Evolutionary conservation across 2,329 filamentous ascomycete genomes (phyloP), one percentile per base, ranked within the genome.

Genomic region (Fusarium goolgardi): DNA sequence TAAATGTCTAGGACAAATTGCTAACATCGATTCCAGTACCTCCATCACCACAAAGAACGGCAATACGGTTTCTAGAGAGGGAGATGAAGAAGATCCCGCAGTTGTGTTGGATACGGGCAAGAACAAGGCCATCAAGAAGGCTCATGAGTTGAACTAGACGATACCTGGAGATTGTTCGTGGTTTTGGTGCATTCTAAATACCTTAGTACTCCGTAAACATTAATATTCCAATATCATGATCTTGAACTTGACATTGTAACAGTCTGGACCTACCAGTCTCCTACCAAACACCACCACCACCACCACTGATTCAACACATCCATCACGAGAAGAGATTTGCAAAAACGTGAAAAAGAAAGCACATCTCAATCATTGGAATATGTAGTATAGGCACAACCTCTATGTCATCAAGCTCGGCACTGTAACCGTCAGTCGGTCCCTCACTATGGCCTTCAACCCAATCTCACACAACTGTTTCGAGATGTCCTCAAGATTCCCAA

Each of bases 71-170:
- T 75, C 77, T 0, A 78, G 81, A 2, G 73, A 82, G 15, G 81
- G 81, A 6, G 66, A 78, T 9, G 57, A 75, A 0, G 76, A 81
- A 11, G 81, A 83, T 12, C 81, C 81, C 3, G 81, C 81, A 0
- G 80, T 83, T 6, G 74, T 83, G 5, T 46, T 83, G 4, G 80
- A 82, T 39, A 75, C 80, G 0, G 79, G 80, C 4, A 81, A 80
- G 63, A 80, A 78, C 2, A 81, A 81, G 65, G 81, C 78, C 1
- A 75, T 82, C 50, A 82, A 82, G 73, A 62, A 75, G 21, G 75
- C 63, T 7, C 81, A 82, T 35, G 81, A 82, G 67, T 53, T 82
- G 44, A 79, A 81, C 27, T 63, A 67, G 59, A 39, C 8, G 40
- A 51, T 40, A 44, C 8, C 9, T 11, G 13, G 2, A 4, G 18